Evolutionary conservation across 805 yeast species (phyloP), one percentile per base, ranked within the genome.

Genomic region (Suhomyces sp.): DNA sequence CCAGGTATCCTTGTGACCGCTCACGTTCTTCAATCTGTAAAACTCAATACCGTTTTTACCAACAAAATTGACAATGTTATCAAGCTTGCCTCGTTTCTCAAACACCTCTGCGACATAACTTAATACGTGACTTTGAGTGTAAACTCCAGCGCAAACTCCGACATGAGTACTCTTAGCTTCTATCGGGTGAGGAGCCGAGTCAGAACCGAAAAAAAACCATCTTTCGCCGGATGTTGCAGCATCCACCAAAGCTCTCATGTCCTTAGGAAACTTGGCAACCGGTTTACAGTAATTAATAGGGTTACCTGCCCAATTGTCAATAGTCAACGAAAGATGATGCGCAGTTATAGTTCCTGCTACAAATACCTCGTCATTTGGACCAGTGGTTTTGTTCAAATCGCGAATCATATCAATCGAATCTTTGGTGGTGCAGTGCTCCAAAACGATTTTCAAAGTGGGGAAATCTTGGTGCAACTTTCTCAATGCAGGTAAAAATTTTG

Each of bases 71-170:
- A 80, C 83, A 59, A 94, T 75, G 52, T 80, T 81, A 43, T 85
- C 85, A 43, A 94, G 71, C 55, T 83, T 80, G 12, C 80, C 84
- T 17, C 71, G 78, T 49, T 77, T 68, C 24, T 88, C 96, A 62
- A 96, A 94, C 1, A 88, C 82, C 67, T 92, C 87, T 2, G 98
- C 97, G 24, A 94, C 72, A 58, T 93, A 94, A 7, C 91, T 77
- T 17, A 94, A 69, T 1, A 87, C 96, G 60, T 82, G 82, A 20
- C 89, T 80, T 68, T 94, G 99, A 1, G 98, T 89, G 71, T 81
- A 94, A 7, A 94, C 97, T 63, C 99, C 99, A n/a, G 99, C 99
- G 62, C 97, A 90, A 15, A 93, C 97, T 20, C 92, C 93, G 35
- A 77, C 73, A 58, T 83, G 90, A 54, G 80, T 85, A 22, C 89